Evolutionary conservation across 495 filamentous ascomycete genomes (phyloP), one percentile per base, ranked within the genome.

Genomic region (Xylaria sp.): DNA sequence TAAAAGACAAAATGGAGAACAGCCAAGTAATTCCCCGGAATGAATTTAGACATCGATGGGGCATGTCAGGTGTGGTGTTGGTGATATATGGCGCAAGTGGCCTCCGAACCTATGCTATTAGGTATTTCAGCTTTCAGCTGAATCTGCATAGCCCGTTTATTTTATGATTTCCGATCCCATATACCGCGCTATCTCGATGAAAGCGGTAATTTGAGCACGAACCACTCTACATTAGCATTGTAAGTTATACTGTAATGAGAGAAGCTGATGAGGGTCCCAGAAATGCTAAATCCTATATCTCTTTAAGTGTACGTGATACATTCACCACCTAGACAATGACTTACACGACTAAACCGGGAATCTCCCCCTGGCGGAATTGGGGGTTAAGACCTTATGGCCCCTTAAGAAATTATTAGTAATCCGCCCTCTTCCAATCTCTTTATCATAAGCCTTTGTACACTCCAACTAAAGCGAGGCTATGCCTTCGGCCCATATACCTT

Each of bases 71-170:
- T 52, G 12, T 57, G 26, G 17, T 31, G 24, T 14, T 15, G 15
- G 24, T 57, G 15, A 9, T 57, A 29, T 29, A 33, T 24, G 33
- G 57, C 19, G 17, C 33, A 2, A 40, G 8, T 19, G 57, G 31
- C 17, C 15, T 15, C 58, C n/a, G 35, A 41, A 61, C 1, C n/a
- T n/a, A 41, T 40, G n/a, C 19, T n/a, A 61, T 14, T 24, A 26
- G 9, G 33, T 15, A 61, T 61, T 41, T 61, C 26, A 40, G 58
- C 37, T 61, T 41, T 37, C 58, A 61, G 58, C 58, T 41, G 35
- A 61, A 61, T 53, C 50, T 53, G 50, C 50, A 53, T 12, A 26
- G 48, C 7, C 21, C n/a, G 21, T 29, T 53, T 29, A 50, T 50
- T 50, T 12, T 9, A 3, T 3, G 9, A 24, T 8, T 4, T 24